A percentile compares a stretch with the other conserved stretches of the same genome.
Evolutionary conservation across 805 yeast species (phyloP).

Genomic region (Candida dajiaensis): DNA sequence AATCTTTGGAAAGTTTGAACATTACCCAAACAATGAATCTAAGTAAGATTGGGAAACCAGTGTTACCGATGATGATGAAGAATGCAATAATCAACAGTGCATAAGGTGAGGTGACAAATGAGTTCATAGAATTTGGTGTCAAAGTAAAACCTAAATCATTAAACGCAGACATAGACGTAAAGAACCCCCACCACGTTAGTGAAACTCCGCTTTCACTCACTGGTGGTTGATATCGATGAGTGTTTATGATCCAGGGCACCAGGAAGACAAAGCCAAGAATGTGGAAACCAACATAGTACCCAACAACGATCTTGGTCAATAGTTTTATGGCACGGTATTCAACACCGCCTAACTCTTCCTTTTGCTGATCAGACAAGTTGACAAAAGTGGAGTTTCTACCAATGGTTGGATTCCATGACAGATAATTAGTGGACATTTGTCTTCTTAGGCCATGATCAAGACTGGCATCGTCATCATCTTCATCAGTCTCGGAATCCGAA

Average conservation of each 20-base stretch:
- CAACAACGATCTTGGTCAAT: conserved; percentile 54
- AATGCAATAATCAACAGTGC: conserved; percentile 57
- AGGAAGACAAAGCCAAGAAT: conserved; percentile 45
- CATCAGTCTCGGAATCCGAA: conserved; percentile 13
- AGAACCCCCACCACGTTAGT: conserved; percentile 92
- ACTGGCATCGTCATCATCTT: conserved; percentile 29
- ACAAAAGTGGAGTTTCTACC: conserved; percentile 93
- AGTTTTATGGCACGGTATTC: conserved; percentile 88
- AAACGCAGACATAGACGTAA: conserved; percentile 73
- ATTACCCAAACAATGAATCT: conserved; percentile 79
- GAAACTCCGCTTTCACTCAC: conserved; percentile 54
- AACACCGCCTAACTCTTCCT: conserved; percentile 94
- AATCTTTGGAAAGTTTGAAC: conserved; percentile 59
- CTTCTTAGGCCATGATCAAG: conserved; percentile 28
- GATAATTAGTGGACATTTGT: conserved; percentile 53
- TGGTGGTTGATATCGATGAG: conserved; percentile 34
- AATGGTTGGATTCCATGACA: conserved; percentile 87
- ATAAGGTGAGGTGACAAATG: conserved; percentile 60
- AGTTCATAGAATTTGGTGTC: conserved; percentile 72
- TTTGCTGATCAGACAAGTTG: conserved; percentile 73
- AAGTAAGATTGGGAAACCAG: conserved; percentile 84
- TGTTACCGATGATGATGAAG: conserved; percentile 86
- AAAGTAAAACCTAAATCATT: conserved; percentile 82
- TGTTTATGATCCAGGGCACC: conserved; percentile 54
- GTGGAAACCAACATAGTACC: conserved; percentile 76